Base-by-base conservation (phyloP, 495 filamentous ascomycete species). In the Aspergillus biplanus region DNA sequence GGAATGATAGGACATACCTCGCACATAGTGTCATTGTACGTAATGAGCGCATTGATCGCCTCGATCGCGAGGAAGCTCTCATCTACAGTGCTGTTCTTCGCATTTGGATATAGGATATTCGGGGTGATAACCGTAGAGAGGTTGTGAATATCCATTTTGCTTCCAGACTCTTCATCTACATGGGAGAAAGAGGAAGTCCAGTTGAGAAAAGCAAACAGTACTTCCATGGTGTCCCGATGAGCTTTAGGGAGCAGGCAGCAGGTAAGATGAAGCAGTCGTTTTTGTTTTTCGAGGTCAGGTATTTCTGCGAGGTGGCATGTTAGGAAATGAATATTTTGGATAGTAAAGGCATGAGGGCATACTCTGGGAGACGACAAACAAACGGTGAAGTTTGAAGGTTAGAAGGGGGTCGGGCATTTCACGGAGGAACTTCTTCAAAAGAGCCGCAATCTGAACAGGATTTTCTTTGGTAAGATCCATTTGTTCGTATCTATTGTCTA, bases 131-230 rank as follows among this genome's bases (percentile, higher is more conserved):
- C 95, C n/a, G 96, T 98, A 7, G 95, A 92, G 58, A 99, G 85
- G 69, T 99, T 99, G 75, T 97, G 93, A 54, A 95, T 92, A 75
- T 99, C 95, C 95, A 99, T 99, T 82, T 97, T 97, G 70, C 92
- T 97, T 21, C 95, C 95, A 42, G 84, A 85, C 57, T 87, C 85
- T 68, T 99, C 94, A 68, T 99, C 95, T 21, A 98, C 89, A 69
- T 97, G 92, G 53, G 94, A 93, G 80, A 99, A 99, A 6, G 95
- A 97, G 12, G 93, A 92, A 13, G 90, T 91, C 96, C 96, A 99
- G 70, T 95, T 96, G n/a, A 99, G 82, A 81, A 99, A 99, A 13
- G 86, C 87, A 75, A 97, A 97, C 0, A 99, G 78, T 56, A 99
- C 90, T 73, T 99, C 95, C 78, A 99, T 85, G 21, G 90, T 92